phyloP scores from a whole-genome alignment of 192 early-diverging fungal species.

The Podila epigama region DNA sequence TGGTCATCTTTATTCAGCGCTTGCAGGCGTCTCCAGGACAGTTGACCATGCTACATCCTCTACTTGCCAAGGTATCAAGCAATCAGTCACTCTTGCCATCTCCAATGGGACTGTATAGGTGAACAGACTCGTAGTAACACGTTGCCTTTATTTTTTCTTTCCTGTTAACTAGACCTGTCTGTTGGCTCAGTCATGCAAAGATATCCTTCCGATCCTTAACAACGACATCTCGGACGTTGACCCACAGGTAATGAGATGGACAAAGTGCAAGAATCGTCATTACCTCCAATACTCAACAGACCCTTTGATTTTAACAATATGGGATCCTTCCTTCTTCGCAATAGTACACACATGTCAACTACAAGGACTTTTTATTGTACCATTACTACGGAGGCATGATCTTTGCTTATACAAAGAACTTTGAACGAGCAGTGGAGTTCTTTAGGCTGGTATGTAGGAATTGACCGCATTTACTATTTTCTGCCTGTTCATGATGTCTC shows the following conservation, averaged over 20 bases:
- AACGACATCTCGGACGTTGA: conserved; percentile 60
- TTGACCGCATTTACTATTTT: not conserved
- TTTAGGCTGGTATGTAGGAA: conserved; percentile 59
- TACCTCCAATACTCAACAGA: not conserved
- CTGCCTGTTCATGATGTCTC: not conserved
- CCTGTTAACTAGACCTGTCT: conserved; percentile 53
- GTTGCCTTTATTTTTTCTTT: not conserved
- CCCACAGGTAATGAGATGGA: conserved; percentile 33
- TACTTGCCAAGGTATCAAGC: conserved; percentile 45
- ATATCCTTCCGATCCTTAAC: conserved; percentile 56
- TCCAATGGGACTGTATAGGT: not conserved
- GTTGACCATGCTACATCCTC: conserved; percentile 56
- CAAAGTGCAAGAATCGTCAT: not conserved
- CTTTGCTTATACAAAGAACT: conserved; percentile 71
- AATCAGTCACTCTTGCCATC: not conserved
- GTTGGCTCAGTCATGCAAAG: conserved; percentile 56
- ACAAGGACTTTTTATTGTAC: conserved; percentile 70
- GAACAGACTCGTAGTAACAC: not conserved
- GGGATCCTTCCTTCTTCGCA: not conserved
- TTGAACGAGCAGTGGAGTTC: conserved; percentile 67
- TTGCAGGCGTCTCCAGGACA: conserved; percentile 36
- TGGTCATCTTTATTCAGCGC: conserved; percentile 46
- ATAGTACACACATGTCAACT: conserved; percentile 52
- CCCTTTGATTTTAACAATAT: too few relatives aligned
- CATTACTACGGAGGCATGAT: conserved; percentile 83